Conservation (phyloP, 139 green algal genomes). For the Coelastrella sp. region DNA sequence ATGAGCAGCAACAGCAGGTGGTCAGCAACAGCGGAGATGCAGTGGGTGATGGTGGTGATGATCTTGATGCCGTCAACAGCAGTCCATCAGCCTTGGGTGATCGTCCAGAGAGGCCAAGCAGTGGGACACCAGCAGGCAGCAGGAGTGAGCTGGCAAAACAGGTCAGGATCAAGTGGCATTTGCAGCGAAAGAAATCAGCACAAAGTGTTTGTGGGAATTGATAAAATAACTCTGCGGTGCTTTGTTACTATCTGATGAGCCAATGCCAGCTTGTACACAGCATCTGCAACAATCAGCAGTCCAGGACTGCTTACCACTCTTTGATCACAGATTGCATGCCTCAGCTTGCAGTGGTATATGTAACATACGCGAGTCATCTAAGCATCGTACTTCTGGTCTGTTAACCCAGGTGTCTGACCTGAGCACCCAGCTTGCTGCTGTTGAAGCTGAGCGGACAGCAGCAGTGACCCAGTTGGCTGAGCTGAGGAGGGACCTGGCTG, state of each 20-base stretch:
- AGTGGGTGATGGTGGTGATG: neutral
- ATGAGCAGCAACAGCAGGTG: neutral
- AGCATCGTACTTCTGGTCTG: no score
- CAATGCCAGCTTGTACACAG: no score
- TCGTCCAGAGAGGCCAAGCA: neutral
- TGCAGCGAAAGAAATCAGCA: neutral
- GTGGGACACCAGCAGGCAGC: conserved; percentile 33
- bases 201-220: no score
- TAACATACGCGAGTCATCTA: no score
- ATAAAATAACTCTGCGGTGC: no score
- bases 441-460: neutral
- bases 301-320: no score
- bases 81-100: neutral
- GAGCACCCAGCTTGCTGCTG: neutral
- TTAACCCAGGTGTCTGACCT: conserved; percentile 4
- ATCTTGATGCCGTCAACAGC: neutral
- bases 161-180: no score
- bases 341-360: no score
- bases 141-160: neutral
- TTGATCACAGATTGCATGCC: no score
- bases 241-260: no score
- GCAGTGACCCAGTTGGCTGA: neutral
- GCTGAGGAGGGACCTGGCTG: conserved; percentile 23
- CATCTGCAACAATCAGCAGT: no score
- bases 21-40: neutral